These are phyloP conservation scores for Betula pendula DNA, from an alignment of 306 rosid genomes.

Conservation along the genomic window DNA sequence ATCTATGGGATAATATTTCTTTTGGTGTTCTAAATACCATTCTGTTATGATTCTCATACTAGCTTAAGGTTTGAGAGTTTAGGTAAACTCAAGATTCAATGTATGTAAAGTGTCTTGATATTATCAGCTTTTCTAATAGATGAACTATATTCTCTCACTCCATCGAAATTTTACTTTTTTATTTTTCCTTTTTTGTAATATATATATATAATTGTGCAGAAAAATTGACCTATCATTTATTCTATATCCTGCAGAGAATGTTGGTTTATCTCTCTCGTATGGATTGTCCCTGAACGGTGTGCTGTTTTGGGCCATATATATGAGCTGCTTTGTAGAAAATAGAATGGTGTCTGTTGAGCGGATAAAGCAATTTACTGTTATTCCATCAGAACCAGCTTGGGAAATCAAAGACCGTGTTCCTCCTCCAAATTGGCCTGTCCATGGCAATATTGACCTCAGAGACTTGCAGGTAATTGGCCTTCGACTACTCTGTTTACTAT, in stretches of 20 bases:
- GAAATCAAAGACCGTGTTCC: constrained; percentile 53
- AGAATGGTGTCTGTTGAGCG: constrained; percentile 98
- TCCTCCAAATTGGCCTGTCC: constrained; percentile 85
- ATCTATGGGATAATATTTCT: neutral
- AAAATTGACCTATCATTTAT: constrained; percentile 7
- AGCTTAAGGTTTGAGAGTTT: neutral
- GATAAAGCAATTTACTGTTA: constrained; percentile 71
- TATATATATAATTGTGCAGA: no score
- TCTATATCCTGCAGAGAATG: constrained; percentile 56
- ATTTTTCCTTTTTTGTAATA: no score
- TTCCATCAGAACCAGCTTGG: constrained; percentile 88
- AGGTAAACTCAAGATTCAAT: neutral
- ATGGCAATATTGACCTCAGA: constrained; percentile 72
- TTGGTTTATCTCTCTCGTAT: constrained; percentile 87
- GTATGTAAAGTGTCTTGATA: no score
- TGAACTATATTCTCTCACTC: no score
- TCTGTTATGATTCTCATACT: neutral
- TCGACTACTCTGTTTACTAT: neutral
- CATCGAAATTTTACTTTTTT: no score
- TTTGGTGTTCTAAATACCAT: neutral
- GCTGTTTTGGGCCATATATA: constrained; percentile 71
- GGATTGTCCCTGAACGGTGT: constrained; percentile 77
- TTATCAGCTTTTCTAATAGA: no score
- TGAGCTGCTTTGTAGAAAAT: constrained; percentile 92
- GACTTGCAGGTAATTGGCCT: constrained; percentile 67